Base-by-base conservation (phyloP, 192 early-diverging fungal genomes). In the Diversispora eburnea region DNA sequence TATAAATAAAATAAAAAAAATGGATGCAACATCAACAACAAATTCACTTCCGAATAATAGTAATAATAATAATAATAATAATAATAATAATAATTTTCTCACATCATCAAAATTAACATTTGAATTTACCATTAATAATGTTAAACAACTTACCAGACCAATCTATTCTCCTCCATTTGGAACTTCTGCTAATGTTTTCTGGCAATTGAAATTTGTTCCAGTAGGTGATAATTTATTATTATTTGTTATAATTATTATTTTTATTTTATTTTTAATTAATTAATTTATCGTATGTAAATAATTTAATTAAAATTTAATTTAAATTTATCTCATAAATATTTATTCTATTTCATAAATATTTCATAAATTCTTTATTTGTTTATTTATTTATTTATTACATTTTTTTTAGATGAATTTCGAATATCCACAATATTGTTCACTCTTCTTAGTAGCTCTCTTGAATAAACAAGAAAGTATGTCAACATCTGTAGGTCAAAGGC, bases 181-280 rank as follows among this genome's bases (percentile, higher is more conserved):
- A 7, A 73, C 72, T 55, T 55, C 72, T 51, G 61, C 49, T 17
- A 61, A 64, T 45, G 64, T 64, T 60, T 73, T 73, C 55, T 73
- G 72, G 72, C 60, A 73, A 55, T 42, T 73, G 2, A 61, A 73
- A 41, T 73, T 73, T 33, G 64, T 73, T 19, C 72, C 72, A 33
- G 72, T 73, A 73, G 8, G 56, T 58, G 57, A 20, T 25, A 17
- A 58, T 22, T 22, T n/a, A n/a, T 58, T 19, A 58, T 6, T 22
- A 22, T 58, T 8, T 58, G 4, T 22, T 20, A 58, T 22, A 8
- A 20, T 25, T 19, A 25, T 58, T 19, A 22, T 25, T 4, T 33
- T n/a, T n/a, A n/a, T n/a, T n/a, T n/a, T n/a, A n/a, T n/a, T 33
- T 33, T 33, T 33, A 33, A 33, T 33, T 33, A 33, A 33, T 33